These are phyloP conservation scores for Populus tremula DNA, from an alignment of 345 rosid species.

Conservation along the genomic window DNA sequence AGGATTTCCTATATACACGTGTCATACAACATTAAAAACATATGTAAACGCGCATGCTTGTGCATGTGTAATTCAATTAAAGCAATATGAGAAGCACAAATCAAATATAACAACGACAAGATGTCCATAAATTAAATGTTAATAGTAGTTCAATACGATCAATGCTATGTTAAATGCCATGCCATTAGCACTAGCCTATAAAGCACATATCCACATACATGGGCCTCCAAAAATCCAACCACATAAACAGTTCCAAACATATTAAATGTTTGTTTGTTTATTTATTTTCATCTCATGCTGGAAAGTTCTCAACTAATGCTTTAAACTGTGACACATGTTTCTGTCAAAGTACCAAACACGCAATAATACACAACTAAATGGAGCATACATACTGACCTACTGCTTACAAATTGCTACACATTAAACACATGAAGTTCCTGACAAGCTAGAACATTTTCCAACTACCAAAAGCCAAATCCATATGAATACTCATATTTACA, in stretches of 20 bases:
- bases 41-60: background rate
- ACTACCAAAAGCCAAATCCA: slow-evolving; percentile 3
- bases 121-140: background rate
- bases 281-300: background rate
- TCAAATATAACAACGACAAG: background rate
- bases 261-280: background rate
- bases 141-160: background rate
- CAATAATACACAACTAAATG: too few relatives aligned
- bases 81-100: background rate
- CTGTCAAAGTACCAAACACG: background rate
- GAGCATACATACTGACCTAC: background rate
- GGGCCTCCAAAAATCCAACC: background rate
- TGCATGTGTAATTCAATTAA: background rate
- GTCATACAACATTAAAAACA: background rate
- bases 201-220: background rate
- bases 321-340: background rate
- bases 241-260: background rate
- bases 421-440: background rate
- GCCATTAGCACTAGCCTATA: background rate
- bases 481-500: background rate
- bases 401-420: background rate
- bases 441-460: background rate
- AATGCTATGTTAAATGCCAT: background rate
- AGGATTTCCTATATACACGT: background rate
- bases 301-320: background rate